Conservation (phyloP, 345 rosid genomes). For the Salix suchowensis region DNA sequence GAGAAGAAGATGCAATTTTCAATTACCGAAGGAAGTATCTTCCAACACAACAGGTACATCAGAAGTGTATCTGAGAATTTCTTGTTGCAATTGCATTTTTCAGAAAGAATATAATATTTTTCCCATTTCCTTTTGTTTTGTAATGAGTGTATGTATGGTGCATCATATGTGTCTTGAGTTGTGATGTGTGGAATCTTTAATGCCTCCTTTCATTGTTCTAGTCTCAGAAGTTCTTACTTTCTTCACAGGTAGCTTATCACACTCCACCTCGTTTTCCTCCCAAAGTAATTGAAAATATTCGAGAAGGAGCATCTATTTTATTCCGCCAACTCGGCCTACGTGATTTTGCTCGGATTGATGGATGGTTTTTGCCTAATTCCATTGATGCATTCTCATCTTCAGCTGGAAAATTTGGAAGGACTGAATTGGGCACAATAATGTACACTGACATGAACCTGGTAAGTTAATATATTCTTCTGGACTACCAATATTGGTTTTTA, state of each 20-base stretch:
- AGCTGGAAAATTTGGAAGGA: slow-evolving; percentile 40
- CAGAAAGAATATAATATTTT: background rate
- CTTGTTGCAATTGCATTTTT: background rate
- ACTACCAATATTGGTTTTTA: background rate
- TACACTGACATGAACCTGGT: slow-evolving; percentile 94
- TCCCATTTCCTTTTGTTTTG: background rate
- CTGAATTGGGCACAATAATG: slow-evolving; percentile 43
- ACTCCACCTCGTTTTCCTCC: slow-evolving; percentile 93
- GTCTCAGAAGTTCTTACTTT: slow-evolving; percentile 6
- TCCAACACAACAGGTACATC: slow-evolving; percentile 84
- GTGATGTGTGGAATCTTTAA: background rate
- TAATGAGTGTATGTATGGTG: background rate
- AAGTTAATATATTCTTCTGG: slow-evolving; percentile 17
- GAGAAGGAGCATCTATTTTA: slow-evolving; percentile 76
- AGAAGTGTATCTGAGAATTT: slow-evolving; percentile 11
- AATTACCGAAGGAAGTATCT: slow-evolving; percentile 92
- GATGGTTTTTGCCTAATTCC: slow-evolving; percentile 78
- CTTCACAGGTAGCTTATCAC: slow-evolving; percentile 79
- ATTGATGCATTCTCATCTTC: slow-evolving; percentile 35
- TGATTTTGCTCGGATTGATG: slow-evolving; percentile 94
- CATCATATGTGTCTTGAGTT: background rate
- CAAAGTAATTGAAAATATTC: slow-evolving; percentile 60
- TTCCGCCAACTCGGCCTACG: slow-evolving; percentile 68
- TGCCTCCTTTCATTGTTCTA: slow-evolving; percentile 15
- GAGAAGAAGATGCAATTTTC: slow-evolving; percentile 73